Base-by-base conservation (phyloP, 1,284 basidiomycete species). In the Gomphus sp. region DNA sequence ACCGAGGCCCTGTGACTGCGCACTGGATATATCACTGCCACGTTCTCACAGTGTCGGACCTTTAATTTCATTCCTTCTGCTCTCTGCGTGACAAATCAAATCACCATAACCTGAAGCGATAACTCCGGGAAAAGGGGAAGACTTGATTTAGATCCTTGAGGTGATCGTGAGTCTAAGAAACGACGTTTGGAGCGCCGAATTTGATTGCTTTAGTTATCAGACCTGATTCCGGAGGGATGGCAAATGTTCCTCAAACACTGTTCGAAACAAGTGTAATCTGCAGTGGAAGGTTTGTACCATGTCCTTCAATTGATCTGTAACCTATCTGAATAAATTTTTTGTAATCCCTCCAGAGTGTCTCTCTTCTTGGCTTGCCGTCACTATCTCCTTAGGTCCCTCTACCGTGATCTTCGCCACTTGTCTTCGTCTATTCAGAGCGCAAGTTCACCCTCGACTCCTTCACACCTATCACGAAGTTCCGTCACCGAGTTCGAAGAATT, bases 361-460 rank as follows among this genome's bases (percentile, higher is more conserved):
- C 61, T 84, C 33, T 85, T 84, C 67, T 70, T 76, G 54, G 73
- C 76, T 18, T 84, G 81, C 62, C 76, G 81, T 53, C 73, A 75
- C 60, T 82, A 79, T 61, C 72, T 87, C 41, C 70, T 81, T 3
- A 72, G 72, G 41, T 76, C 73, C 52, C 71, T 86, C 0, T 85
- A 84, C 67, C 75, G 79, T 53, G 80, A 85, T 66, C 71, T 88
- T 5, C 78, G 76, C 55, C 66, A 69, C 50, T 63, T 71, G 53
- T 77, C 62, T 65, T 59, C 72, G 43, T 63, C 69, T 37, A 64
- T 68, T 58, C 48, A 68, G 62, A 62, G 49, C 67, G 4, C 61
- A 62, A 3, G 60, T 61, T 22, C 65, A 64, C 25, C 64, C 10
- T 55, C 56, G 31, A 8, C 62, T 36, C 60, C 59, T 4, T 48